These are phyloP conservation scores for Fusarium nurragi DNA, from an alignment of 2,329 filamentous ascomycete genomes.

Conservation along the genomic window DNA sequence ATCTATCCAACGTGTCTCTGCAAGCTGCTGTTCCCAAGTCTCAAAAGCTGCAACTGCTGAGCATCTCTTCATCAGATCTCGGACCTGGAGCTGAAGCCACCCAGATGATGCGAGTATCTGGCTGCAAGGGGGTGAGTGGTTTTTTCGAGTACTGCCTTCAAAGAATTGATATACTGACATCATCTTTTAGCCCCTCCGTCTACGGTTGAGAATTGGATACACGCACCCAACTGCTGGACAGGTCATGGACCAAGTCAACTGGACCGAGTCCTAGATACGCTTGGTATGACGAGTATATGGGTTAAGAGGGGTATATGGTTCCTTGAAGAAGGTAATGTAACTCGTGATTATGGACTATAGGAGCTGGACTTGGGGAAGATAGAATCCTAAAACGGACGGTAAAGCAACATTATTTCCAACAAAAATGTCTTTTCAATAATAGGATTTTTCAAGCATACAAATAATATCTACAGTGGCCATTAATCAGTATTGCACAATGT, in stretches of 20 bases:
- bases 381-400: constrained; percentile 41
- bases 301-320: constrained; percentile 4
- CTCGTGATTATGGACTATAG: constrained; percentile 25
- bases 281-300: background rate
- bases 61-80: constrained; percentile 84
- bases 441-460: constrained; percentile 3
- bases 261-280: constrained; percentile 73
- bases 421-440: constrained; percentile 20
- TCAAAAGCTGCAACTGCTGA: constrained; percentile 91
- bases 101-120: constrained; percentile 88
- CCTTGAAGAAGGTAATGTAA: constrained; percentile 33
- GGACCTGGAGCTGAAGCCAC: constrained; percentile 82
- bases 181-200: constrained; percentile 73
- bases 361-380: constrained; percentile 37
- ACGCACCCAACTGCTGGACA: constrained; percentile 73
- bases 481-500: background rate
- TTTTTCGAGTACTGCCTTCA: background rate
- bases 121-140: constrained; percentile 87
- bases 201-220: constrained; percentile 88
- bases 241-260: constrained; percentile 93
- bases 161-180: constrained; percentile 1
- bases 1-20: constrained; percentile 79
- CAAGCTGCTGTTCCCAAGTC: constrained; percentile 97
- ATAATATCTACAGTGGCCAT: background rate
- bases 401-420: constrained; percentile 33